Base-by-base conservation (phyloP, 2,329 filamentous ascomycete species). In the Pseudohalonectria lignicola region DNA sequence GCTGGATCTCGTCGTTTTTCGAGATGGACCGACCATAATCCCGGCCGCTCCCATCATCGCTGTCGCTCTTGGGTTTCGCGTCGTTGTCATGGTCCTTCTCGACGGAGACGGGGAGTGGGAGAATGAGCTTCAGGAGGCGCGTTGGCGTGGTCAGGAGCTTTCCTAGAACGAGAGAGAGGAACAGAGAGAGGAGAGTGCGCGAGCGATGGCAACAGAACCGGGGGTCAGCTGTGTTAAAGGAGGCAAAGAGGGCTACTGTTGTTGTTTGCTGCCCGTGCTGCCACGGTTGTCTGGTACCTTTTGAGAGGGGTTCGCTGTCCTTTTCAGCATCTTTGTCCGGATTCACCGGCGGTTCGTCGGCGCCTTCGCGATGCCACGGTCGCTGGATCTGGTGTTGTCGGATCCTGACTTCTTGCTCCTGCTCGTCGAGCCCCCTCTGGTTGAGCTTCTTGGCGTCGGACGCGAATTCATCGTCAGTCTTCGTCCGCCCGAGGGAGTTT, bases 101-200 rank as follows among this genome's bases (percentile, higher is more conserved):
- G 40, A 67, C 56, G 10, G 54, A 47, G 21, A 67, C 60, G 0
- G 68, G 68, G 19, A 93, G 67, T 0, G 86, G 86, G 0, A 93
- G 66, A 13, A 92, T 79, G 12, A 93, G 68, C 56, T 92, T 92
- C 36, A 93, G 71, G 41, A 90, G 74, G 2, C 83, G 72, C 0
- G 82, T 86, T 0, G 85, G 85, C 0, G 86, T 93, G 0, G 84
- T 88, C 20, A 90, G 61, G 3, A 93, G 71, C 53, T 86, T 86
- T 16, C 85, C 82, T 26, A 34, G 18, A 34, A 20, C 9, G 13
- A 23, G 20, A 19, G 5, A n/a, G 12, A 20, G 18, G 16, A 5
- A 36, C 15, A 18, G 15, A 9, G n/a, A n/a, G n/a, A n/a, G n/a
- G n/a, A n/a, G n/a, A n/a, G n/a, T n/a, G n/a, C n/a, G n/a, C n/a